Evolutionary conservation across 2,329 filamentous ascomycete genomes (phyloP), one percentile per base, ranked within the genome.

Genomic region (Penicillium sp.): DNA sequence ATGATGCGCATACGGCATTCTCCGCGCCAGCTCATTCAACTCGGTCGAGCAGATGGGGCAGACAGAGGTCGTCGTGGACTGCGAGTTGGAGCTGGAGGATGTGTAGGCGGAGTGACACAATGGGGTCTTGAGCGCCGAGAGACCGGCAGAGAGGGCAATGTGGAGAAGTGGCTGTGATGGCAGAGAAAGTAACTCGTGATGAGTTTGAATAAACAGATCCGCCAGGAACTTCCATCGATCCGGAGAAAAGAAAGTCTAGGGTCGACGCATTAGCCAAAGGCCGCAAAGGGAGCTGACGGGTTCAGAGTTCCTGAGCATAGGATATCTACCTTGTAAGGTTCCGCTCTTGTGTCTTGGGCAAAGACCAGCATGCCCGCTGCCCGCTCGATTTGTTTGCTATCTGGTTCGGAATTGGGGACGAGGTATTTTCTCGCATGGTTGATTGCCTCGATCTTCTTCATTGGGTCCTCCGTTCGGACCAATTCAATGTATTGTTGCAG

Each of bases 11-110:
- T 97, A 97, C 0, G 93, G 93, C 39, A 98, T 87, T 59, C 85
- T 84, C 44, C 85, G 78, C 2, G 93, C 91, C 32, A 98, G 79
- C 61, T 90, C 87, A 67, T 97, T 97, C 47, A 98, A 80, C 70
- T 98, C 93, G 0, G 86, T 93, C 41, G 86, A 93, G 74, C 93
- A 98, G 63, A 98, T 97, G 3, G 93, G 93, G 61, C 93, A 98
- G 37, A 97, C 83, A 42, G 83, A 85, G 6, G 86, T 85, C 2
- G 82, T 83, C 1, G 85, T 79, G 27, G 72, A 74, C 40, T 73
- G 70, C 18, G 72, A 73, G 46, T 74, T 76, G 11, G 75, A 74
- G 11, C 73, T 78, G 8, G 79, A 77, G 1, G 80, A 77, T 4
- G 80, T 73, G 57, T 78, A 78, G 24, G 76, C 73, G 1, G 85